Percentiles rank a stretch among this genome's conserved stretches.
Evolutionary conservation across 805 yeast genomes (phyloP).

Genomic region (Komagataella kurtzmanii): DNA sequence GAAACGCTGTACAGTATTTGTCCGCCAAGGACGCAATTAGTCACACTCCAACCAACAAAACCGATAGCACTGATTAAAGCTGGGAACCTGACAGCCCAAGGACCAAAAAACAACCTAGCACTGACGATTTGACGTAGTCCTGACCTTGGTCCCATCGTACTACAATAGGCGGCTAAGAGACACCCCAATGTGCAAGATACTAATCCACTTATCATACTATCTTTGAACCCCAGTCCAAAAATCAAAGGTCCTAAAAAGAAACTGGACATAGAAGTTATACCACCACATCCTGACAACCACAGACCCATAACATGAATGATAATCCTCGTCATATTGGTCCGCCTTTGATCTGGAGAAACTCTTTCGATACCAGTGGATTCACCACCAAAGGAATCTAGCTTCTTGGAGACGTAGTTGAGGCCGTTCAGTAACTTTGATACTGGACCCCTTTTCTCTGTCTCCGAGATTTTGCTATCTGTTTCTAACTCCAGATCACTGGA

Average conservation of each 20-base stretch:
- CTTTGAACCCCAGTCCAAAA: constrained; percentile 55
- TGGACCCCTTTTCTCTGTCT: not conserved
- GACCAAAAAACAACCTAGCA: constrained; percentile 70
- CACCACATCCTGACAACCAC: constrained; percentile 82
- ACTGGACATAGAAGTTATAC: constrained; percentile 81
- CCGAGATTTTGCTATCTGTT: not conserved
- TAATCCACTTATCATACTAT: constrained; percentile 49
- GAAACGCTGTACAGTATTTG: constrained; percentile 61
- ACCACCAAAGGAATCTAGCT: constrained; percentile 44
- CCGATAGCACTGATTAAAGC: constrained; percentile 63
- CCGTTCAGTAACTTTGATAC: not conserved
- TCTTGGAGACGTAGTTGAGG: constrained; percentile 11
- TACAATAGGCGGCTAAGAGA: constrained; percentile 66
- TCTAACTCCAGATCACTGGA: not conserved
- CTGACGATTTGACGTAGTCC: constrained; percentile 86
- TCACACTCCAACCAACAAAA: constrained; percentile 86
- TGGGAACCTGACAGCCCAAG: constrained; percentile 72
- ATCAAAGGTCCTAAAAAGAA: constrained; percentile 64
- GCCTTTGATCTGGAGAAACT: constrained; percentile 44
- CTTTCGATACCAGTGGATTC: constrained; percentile 76
- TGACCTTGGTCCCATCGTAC: constrained; percentile 81
- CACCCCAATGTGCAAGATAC: constrained; percentile 60
- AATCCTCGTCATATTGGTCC: constrained; percentile 6
- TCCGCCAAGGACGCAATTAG: constrained; percentile 83
- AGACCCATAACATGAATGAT: constrained; percentile 44